These are phyloP conservation scores for Carallia pectinifolia DNA, from an alignment of 345 rosid genomes.

Conservation along the genomic window DNA sequence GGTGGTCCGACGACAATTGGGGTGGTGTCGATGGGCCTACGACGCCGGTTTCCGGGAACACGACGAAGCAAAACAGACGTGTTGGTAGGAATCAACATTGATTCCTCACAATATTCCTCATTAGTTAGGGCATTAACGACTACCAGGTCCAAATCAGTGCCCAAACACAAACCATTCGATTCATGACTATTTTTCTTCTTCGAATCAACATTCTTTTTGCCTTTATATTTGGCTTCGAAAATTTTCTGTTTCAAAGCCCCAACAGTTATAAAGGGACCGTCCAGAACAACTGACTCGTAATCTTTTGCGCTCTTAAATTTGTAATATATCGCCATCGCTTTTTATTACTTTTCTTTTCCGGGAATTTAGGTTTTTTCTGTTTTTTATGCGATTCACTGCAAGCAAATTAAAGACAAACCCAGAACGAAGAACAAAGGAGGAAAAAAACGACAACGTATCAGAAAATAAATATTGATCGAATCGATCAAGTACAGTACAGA, in stretches of 20 bases:
- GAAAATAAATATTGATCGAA: too few species aligned
- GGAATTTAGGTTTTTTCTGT: too few species aligned
- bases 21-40: conserved; percentile 75
- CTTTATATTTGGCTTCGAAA: conserved; percentile 37
- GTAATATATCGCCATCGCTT: conserved; percentile 87
- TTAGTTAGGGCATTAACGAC: conserved; percentile 96
- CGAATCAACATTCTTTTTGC: too few species aligned
- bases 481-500: too few species aligned
- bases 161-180: conserved; percentile 97
- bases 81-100: conserved; percentile 89
- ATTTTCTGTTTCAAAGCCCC: conserved; percentile 98
- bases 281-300: conserved; percentile 84
- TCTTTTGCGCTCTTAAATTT: conserved; percentile 99
- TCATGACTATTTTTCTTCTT: too few species aligned
- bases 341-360: background rate
- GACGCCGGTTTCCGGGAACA: conserved; percentile 88
- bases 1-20: too few species aligned
- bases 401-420: too few species aligned
- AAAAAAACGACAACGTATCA: too few species aligned
- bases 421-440: too few species aligned
- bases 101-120: conserved; percentile 97
- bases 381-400: too few species aligned
- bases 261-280: conserved; percentile 92
- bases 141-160: conserved; percentile 93
- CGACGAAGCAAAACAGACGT: conserved; percentile 95